Evolutionary conservation across 768 basidiomycete genomes (phyloP).

Genomic region (Mycena latifolia): DNA sequence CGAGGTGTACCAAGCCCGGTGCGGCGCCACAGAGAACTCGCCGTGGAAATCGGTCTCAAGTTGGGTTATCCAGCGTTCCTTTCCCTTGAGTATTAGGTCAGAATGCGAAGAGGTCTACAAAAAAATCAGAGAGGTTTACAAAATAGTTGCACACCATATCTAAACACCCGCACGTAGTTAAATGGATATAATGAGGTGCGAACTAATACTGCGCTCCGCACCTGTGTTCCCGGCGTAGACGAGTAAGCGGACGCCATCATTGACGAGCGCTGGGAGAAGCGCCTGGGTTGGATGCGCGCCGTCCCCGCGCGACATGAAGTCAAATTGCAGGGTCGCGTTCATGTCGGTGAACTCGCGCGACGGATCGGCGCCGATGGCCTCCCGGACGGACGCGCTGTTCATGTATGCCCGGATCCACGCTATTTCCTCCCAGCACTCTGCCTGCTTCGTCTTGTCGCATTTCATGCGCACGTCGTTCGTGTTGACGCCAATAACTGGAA

Average conservation of each 20-base stretch:
- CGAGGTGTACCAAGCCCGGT: too few relatives aligned
- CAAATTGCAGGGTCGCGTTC: background rate
- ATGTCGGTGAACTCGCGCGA: background rate
- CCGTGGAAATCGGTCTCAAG: background rate
- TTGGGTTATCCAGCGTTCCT: background rate
- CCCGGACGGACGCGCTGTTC: background rate
- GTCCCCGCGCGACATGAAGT: background rate
- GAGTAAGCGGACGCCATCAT: background rate
- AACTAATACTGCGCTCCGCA: background rate
- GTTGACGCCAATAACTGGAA: background rate
- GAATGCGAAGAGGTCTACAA: too few relatives aligned
- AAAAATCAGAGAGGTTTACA: background rate
- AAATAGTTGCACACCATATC: background rate
- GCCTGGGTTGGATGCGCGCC: background rate
- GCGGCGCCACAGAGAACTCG: too few relatives aligned
- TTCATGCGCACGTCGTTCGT: background rate
- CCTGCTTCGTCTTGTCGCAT: background rate
- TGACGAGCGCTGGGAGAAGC: background rate
- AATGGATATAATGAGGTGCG: too few relatives aligned
- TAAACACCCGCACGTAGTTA: background rate
- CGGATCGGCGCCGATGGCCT: background rate
- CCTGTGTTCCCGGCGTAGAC: slow-evolving; percentile 3
- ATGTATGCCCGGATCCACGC: background rate
- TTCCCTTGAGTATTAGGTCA: background rate
- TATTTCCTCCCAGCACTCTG: background rate